Percentiles rank a stretch among this genome's conserved stretches.
phyloP scores from a whole-genome alignment of 2,329 filamentous ascomycete species.

The Phoma sp. region DNA sequence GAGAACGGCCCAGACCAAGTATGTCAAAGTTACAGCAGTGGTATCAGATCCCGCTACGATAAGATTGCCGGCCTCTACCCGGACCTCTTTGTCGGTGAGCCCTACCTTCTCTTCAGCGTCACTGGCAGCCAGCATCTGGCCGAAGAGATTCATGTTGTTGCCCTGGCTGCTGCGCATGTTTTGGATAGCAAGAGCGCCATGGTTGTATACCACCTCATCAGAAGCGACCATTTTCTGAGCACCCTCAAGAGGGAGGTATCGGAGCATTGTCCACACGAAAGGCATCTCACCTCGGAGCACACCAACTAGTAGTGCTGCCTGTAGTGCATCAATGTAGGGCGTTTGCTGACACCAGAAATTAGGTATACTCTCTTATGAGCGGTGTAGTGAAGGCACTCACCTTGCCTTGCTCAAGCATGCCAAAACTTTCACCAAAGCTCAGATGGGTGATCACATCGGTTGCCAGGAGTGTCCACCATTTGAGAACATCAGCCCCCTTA shows the following conservation, averaged over 20 bases:
- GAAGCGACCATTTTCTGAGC: constrained; percentile 17
- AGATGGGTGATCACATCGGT: constrained; percentile 50
- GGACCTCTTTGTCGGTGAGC: constrained; percentile 37
- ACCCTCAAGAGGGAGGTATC: constrained; percentile 12
- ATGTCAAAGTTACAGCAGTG: constrained; percentile 44
- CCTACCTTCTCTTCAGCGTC: constrained; percentile 32
- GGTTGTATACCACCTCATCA: constrained; percentile 19
- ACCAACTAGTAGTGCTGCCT: constrained; percentile 35
- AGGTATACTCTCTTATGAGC: not conserved
- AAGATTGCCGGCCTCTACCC: constrained; percentile 39
- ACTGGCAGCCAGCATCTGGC: constrained; percentile 21
- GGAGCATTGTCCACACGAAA: constrained; percentile 28
- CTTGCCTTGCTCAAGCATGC: constrained; percentile 48
- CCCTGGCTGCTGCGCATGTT: constrained; percentile 27
- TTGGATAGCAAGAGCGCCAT: constrained; percentile 21
- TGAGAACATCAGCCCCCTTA: constrained; percentile 45
- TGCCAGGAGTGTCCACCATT: constrained; percentile 52
- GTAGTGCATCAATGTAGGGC: constrained; percentile 40
- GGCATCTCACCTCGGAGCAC: constrained; percentile 46
- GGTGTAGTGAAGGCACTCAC: constrained; percentile 20
- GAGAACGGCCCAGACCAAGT: constrained; percentile 44
- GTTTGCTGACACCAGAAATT: constrained; percentile 19
- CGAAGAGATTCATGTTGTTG: constrained; percentile 24
- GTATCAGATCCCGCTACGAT: constrained; percentile 48
- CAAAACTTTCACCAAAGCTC: constrained; percentile 51